Percentiles rank a stretch among this genome's conserved stretches.
Conservation (phyloP, 345 rosid species). For the Leavenworthia alabamica region DNA sequence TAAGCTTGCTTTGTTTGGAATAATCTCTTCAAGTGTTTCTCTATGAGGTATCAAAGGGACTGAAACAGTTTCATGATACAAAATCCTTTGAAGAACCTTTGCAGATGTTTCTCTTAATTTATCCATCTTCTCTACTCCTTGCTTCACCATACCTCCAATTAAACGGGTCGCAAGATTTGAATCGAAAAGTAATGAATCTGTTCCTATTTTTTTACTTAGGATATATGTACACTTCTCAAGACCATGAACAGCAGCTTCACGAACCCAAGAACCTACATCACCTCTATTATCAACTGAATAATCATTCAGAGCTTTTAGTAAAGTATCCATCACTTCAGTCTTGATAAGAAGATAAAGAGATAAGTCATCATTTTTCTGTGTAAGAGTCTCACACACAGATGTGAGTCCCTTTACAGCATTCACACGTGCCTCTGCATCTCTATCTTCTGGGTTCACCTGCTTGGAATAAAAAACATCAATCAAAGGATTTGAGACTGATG, state of each 20-base stretch:
- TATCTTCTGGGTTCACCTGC: conserved; percentile 80
- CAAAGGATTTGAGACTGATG: background rate
- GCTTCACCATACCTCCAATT: conserved; percentile 64
- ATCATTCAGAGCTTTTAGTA: conserved; percentile 83
- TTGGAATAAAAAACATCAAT: conserved; percentile 10
- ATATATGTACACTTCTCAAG: conserved; percentile 75
- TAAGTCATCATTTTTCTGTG: conserved; percentile 38
- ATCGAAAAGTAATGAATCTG: conserved; percentile 45
- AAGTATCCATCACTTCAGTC: conserved; percentile 69
- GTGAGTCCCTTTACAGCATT: conserved; percentile 89
- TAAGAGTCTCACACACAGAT: conserved; percentile 74
- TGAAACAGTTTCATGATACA: conserved; percentile 45
- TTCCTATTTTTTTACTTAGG: conserved; percentile 44
- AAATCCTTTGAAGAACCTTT: conserved; percentile 63
- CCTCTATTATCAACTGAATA: conserved; percentile 95
- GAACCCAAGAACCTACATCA: conserved; percentile 99
- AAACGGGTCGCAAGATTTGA: conserved; percentile 52
- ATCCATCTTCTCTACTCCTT: conserved; percentile 94
- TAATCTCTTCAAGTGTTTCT: conserved; percentile 60
- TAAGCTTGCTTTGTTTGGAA: conserved; percentile 48
- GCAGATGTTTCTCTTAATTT: conserved; percentile 89
- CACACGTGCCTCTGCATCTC: conserved; percentile 95
- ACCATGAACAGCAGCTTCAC: conserved; percentile 94
- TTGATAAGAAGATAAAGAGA: conserved; percentile 60
- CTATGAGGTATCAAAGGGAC: conserved; percentile 63